Conservation (phyloP, 108 stramenopile species). For the Parietichytrium sp. region DNA sequence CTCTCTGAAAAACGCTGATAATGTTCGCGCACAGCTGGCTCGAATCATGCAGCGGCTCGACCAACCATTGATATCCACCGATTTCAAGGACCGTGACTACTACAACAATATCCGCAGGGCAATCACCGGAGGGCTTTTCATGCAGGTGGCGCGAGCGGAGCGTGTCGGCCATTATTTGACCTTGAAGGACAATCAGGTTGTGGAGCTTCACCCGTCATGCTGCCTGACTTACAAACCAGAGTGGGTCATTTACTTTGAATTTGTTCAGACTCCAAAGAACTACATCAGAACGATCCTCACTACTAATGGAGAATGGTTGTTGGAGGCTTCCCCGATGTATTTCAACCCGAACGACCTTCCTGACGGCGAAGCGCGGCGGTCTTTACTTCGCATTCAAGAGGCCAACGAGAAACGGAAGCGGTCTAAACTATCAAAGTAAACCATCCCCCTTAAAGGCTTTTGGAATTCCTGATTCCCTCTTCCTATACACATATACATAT, state of each 20-base stretch:
- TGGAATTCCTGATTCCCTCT: no score
- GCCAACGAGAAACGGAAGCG: no score
- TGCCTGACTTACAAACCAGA: constrained; percentile 84
- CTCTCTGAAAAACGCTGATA: constrained; percentile 47
- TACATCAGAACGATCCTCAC: constrained; percentile 93
- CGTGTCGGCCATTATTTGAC: constrained; percentile 90
- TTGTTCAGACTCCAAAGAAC: constrained; percentile 94
- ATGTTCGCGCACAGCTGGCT: constrained; percentile 47
- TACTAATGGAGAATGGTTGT: constrained; percentile 89
- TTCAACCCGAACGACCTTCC: constrained; percentile 96
- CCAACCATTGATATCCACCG: constrained; percentile 78
- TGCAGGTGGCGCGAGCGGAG: constrained; percentile 93
- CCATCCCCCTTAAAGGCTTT: no score
- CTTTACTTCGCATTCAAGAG: constrained; percentile 57
- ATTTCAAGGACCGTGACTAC: constrained; percentile 77
- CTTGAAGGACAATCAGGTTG: constrained; percentile 96
- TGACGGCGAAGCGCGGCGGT: constrained; percentile 58
- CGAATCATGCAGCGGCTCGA: constrained; percentile 60
- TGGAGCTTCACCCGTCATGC: constrained; percentile 88
- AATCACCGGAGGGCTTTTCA: constrained; percentile 85
- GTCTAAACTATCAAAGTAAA: no score
- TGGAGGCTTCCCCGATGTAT: constrained; percentile 95
- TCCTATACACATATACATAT: no score
- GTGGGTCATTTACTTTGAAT: constrained; percentile 98
- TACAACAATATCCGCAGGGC: constrained; percentile 83